phyloP scores from a whole-genome alignment of 305 asterid genomes.

The Ajuga reptans region DNA sequence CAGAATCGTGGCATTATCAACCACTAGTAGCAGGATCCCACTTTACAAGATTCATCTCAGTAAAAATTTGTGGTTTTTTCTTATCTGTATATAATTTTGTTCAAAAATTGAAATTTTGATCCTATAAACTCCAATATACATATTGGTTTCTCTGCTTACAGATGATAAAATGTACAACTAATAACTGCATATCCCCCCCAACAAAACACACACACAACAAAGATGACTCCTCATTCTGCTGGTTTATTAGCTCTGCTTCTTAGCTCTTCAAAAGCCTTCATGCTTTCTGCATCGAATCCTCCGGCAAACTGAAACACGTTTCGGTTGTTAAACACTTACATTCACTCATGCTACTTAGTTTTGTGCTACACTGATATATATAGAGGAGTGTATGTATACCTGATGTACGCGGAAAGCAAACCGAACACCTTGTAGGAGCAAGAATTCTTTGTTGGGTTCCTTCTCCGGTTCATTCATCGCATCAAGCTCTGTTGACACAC shows the following conservation, averaged over 20 bases:
- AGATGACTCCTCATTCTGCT: conserved; percentile 31
- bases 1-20: too few species aligned
- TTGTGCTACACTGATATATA: neutral
- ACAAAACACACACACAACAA: neutral
- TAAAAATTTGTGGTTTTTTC: conserved; percentile 8
- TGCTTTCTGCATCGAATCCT: conserved; percentile 98
- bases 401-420: conserved; percentile 98
- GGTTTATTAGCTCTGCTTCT: conserved; percentile 60
- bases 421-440: conserved; percentile 90
- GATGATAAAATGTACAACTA: conserved; percentile 38
- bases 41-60: too few species aligned
- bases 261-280: conserved; percentile 97
- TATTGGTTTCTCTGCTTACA: conserved; percentile 20
- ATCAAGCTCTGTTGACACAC: conserved; percentile 87
- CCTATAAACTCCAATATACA: conserved; percentile 31
- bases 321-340: neutral
- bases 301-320: conserved; percentile 75
- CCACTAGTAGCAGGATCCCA: too few species aligned
- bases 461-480: conserved; percentile 69
- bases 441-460: conserved; percentile 91
- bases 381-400: conserved; percentile 30
- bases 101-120: conserved; percentile 14
- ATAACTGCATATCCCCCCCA: conserved; percentile 12
- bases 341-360: neutral
- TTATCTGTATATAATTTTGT: neutral